Evolutionary conservation across 1,284 basidiomycete species (phyloP).

Genomic region (Coniferiporia sulphurascens): DNA sequence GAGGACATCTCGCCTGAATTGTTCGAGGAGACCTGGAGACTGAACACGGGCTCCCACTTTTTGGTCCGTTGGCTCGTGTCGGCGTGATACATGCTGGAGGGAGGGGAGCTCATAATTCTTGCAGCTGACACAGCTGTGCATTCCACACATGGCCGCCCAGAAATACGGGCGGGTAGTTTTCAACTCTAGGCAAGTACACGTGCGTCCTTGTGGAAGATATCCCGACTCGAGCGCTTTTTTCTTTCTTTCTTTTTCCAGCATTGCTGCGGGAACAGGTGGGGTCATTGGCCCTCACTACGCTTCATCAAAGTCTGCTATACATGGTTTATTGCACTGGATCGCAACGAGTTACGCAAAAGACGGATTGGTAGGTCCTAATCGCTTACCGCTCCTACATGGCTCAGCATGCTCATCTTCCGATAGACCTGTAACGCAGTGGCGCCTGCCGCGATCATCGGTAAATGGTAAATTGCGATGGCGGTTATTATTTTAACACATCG

Average conservation of each 20-base stretch:
- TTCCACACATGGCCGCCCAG: constrained; percentile 46
- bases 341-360: constrained; percentile 46
- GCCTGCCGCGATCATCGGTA: constrained; percentile 46
- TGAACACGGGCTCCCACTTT: constrained; percentile 43
- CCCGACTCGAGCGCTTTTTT: neutral
- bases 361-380: constrained; percentile 38
- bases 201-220: neutral
- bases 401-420: neutral
- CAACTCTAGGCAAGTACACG: constrained; percentile 38
- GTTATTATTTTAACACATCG: neutral
- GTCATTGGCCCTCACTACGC: constrained; percentile 54
- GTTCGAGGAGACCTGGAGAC: constrained; percentile 46
- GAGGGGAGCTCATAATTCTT: neutral
- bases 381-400: neutral
- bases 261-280: constrained; percentile 43
- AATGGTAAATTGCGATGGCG: neutral
- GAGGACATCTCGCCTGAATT: constrained; percentile 38
- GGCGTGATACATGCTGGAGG: neutral
- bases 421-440: constrained; percentile 52
- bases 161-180: constrained; percentile 48
- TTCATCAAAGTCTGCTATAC: constrained; percentile 50
- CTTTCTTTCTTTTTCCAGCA: constrained; percentile 23
- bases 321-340: constrained; percentile 53
- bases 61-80: constrained; percentile 28
- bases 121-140: constrained; percentile 45